Evolutionary conservation across 306 rosid genomes (phyloP), one percentile per base, ranked within the genome.

Genomic region (Lablab purpureus): DNA sequence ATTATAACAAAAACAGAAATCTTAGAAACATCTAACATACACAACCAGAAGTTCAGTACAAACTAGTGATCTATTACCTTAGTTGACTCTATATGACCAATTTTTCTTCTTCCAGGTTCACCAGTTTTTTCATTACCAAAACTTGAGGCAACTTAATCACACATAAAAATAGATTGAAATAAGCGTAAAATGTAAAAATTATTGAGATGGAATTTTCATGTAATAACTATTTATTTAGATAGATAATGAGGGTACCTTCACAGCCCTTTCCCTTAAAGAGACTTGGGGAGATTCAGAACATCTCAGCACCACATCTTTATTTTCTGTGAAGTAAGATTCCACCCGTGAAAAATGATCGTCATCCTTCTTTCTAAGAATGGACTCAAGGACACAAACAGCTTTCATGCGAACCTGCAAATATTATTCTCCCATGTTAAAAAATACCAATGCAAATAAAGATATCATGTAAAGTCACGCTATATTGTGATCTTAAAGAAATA

Each of bases 241-340:
- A 27, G 55, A 18, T 67, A 55, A 63, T n/a, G 59, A 17, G 40
- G 51, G 51, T 85, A 96, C 99, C 99, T 93, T 96, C 81, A 80
- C 75, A 65, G 98, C 92, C 90, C 89, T 96, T 83, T 96, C 99
- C 85, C 98, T 86, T 74, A 96, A 84, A 71, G 99, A 93, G 62
- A 94, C 90, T 80, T 96, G 99, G 25, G 99, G 99, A 79, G 98
- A 96, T 78, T 91, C 99, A 0, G 97, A 91, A 81, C 99, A 96
- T 82, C 80, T 90, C 75, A 87, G 80, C 62, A 96, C 92, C 18
- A 60, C 87, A 30, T 96, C 97, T 75, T 54, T 89, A 75, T 91
- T 91, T 81, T 93, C 94, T 63, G 86, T 63, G 67, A 91, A 96
- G 84, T 96, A 93, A 49, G 94, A 85, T 83, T 85, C 90, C 64